Evolutionary conservation across 2,329 filamentous ascomycete genomes (phyloP).

Genomic region (Fusarium torreyae): DNA sequence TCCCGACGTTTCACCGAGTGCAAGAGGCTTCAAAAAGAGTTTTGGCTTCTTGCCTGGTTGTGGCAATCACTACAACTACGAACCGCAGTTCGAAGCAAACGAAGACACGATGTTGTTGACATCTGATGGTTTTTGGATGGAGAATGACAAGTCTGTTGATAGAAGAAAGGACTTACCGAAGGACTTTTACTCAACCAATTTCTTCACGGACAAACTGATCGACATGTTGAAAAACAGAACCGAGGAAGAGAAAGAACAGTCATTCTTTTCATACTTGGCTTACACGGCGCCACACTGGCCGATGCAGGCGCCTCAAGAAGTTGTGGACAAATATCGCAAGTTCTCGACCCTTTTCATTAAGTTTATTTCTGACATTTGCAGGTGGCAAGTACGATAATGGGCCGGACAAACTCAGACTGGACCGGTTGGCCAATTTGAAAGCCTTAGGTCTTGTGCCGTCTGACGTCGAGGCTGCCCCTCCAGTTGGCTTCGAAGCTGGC

Average conservation of each 20-base stretch:
- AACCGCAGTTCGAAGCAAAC: conserved; percentile 58
- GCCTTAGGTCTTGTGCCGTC: background rate
- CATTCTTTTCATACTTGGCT: conserved; percentile 17
- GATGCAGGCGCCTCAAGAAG: conserved; percentile 17
- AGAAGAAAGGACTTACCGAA: conserved; percentile 60
- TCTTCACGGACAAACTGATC: conserved; percentile 66
- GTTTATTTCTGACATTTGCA: background rate
- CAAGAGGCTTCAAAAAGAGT: conserved; percentile 57
- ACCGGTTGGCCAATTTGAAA: conserved; percentile 50
- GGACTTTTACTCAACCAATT: conserved; percentile 67
- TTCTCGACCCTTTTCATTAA: accelerated
- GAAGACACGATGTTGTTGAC: conserved; percentile 62
- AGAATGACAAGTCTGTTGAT: conserved; percentile 56
- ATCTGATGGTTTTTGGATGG: conserved; percentile 56
- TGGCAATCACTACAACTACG: conserved; percentile 69
- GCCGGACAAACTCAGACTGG: conserved; percentile 55
- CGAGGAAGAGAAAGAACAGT: conserved; percentile 41
- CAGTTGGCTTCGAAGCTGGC: conserved; percentile 7
- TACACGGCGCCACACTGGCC: conserved; percentile 30
- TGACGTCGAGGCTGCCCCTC: conserved; percentile 54
- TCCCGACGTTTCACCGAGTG: conserved; percentile 43
- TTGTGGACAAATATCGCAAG: conserved; percentile 18
- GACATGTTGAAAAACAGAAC: conserved; percentile 60
- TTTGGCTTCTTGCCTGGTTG: conserved; percentile 60
- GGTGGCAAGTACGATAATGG: conserved; percentile 57